These are phyloP conservation scores for Penicillium sp. DNA, from an alignment of 2,329 filamentous ascomycete species.

Conservation along the genomic window DNA sequence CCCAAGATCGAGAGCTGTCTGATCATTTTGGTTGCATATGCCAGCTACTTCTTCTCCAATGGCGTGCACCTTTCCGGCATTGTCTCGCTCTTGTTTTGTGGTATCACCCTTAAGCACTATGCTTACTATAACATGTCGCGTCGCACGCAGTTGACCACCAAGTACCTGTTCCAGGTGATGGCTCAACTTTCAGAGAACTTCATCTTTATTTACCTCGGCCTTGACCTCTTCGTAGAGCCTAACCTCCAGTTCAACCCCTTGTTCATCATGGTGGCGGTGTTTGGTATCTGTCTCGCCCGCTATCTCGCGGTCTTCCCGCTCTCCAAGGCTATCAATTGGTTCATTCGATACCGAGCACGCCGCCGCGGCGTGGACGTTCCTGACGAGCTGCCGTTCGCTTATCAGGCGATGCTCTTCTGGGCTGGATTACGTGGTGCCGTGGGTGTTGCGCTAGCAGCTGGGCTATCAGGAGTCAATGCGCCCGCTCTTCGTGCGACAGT, in stretches of 20 bases:
- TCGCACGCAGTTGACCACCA: conserved; percentile 91
- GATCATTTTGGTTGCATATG: conserved; percentile 86
- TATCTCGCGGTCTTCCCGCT: conserved; percentile 94
- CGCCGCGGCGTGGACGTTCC: conserved; percentile 65
- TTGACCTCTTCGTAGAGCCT: conserved; percentile 87
- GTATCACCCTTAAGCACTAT: conserved; percentile 96
- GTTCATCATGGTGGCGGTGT: conserved; percentile 83
- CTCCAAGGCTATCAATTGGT: conserved; percentile 80
- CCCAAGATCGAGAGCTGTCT: conserved; percentile 96
- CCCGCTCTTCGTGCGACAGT: conserved; percentile 84
- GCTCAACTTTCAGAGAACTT: conserved; percentile 97
- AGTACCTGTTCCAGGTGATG: conserved; percentile 91
- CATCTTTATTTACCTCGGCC: conserved; percentile 96
- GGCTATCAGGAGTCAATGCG: conserved; percentile 71
- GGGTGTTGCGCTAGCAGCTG: conserved; percentile 84
- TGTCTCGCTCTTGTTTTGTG: conserved; percentile 90
- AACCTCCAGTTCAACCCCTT: conserved; percentile 84
- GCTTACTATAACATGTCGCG: conserved; percentile 99
- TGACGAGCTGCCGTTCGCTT: conserved; percentile 86
- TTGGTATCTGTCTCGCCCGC: conserved; percentile 82
- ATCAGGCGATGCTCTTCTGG: conserved; percentile 99
- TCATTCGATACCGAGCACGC: conserved; percentile 75
- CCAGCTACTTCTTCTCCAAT: conserved; percentile 96
- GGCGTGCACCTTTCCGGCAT: conserved; percentile 94
- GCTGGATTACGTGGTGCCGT: conserved; percentile 90